Evolutionary conservation across 78 protist genomes (phyloP), one percentile per base, ranked within the genome.

Genomic region (Pirum gemmata): DNA sequence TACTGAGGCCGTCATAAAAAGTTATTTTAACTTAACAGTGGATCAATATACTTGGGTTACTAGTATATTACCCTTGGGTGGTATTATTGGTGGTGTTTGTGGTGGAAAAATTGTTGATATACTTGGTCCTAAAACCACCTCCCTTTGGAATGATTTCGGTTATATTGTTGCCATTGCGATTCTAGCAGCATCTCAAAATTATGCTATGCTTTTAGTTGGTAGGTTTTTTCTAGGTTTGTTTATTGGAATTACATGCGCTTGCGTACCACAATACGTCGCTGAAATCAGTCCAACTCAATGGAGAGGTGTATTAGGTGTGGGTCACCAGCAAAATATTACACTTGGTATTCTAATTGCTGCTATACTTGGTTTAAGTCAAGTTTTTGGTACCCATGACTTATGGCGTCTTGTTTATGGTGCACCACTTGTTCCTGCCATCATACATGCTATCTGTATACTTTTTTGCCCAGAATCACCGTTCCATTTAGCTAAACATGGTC

Each of bases 251-350:
- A 27, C 25, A 0, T 82, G 86, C 72, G n/a, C 21, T 73, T 18
- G 37, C 21, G 86, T 82, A n/a, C 86, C 86, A n/a, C 40, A 61
- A 35, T 82, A 29, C n/a, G n/a, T 31, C 41, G 29, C 21, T 82
- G 86, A 82, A 27, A 21, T 18, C n/a, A 25, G 79, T 21, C 86
- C 86, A 18, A 34, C 29, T 27, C 86, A 82, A 33, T 61, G 40
- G 21, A 61, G 86, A 26, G 88, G 88, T 31, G 88, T 75, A 2
- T 84, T 84, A 18, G 88, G 88, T 67, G 88, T 84, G 33, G 25
- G 36, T 36, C 88, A 84, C n/a, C 88, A 84, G 21, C 21, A 41
- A 2, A 8, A 21, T 41, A 8, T 84, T 76, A 84, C 88, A 37
- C 2, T 84, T 39, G 88, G 88, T n/a, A 84, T 84, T 67, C n/a